Conservation (phyloP, 257 asterid genomes). For the Solanum ossicruentum region DNA sequence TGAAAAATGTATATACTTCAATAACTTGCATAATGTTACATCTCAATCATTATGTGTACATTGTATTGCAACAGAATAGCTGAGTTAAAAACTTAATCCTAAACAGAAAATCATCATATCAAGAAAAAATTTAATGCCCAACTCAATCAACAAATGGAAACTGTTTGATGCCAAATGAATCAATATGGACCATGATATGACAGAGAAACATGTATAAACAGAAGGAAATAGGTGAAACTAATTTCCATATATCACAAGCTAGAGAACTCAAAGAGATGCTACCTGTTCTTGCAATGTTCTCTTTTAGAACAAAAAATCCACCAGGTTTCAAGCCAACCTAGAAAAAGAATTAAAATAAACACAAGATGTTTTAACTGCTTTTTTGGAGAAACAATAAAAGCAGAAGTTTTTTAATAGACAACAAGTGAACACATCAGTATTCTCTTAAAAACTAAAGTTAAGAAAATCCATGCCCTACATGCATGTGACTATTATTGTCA, state of each 20-base stretch:
- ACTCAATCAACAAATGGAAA: neutral
- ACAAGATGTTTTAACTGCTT: neutral
- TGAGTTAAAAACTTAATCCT: neutral
- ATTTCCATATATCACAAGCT: neutral
- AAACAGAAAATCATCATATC: neutral
- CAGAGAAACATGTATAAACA: neutral
- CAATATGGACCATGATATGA: neutral
- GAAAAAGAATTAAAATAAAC: neutral
- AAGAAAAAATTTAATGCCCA: neutral
- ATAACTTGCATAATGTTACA: neutral
- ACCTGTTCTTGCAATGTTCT: constrained; percentile 80
- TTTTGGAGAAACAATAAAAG: neutral
- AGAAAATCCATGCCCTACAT: neutral
- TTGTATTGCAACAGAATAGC: neutral
- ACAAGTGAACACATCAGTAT: neutral
- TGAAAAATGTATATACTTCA: neutral
- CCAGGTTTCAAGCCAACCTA: constrained; percentile 83
- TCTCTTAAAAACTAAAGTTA: neutral
- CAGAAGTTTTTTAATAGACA: neutral
- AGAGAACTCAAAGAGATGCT: constrained; percentile 6
- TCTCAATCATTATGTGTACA: neutral
- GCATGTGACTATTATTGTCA: neutral
- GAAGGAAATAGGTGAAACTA: neutral
- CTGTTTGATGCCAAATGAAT: neutral
- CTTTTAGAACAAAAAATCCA: constrained; percentile 78